Conservation (phyloP, 148 eudicot species). For the Vaccinium corymbosum region DNA sequence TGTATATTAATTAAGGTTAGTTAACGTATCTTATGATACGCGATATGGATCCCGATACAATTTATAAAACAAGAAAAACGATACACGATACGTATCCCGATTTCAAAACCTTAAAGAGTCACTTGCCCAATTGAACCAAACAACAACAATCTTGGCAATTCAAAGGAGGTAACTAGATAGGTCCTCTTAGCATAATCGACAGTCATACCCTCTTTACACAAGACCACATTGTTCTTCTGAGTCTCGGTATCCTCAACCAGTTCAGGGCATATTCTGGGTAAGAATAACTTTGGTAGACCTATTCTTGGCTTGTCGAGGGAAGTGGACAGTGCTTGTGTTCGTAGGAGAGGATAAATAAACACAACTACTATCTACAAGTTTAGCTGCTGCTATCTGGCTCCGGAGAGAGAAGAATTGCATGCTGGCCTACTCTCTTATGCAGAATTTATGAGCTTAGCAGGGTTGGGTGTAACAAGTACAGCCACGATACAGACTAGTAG, state of each 20-base stretch:
- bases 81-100: too few species aligned
- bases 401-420: background rate
- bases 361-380: background rate
- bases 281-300: background rate
- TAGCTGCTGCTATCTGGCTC: background rate
- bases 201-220: background rate
- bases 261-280: background rate
- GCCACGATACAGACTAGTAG: too few species aligned
- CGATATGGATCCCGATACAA: too few species aligned
- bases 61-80: too few species aligned
- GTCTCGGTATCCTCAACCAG: background rate
- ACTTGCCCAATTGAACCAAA: background rate
- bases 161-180: background rate
- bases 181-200: background rate
- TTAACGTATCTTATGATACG: too few species aligned
- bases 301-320: background rate
- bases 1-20: too few species aligned
- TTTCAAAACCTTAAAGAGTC: background rate
- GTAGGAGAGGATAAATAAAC: background rate
- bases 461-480: too few species aligned
- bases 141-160: background rate
- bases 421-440: background rate
- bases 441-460: too few species aligned
- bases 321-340: background rate
- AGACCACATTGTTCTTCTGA: background rate